phyloP scores from a whole-genome alignment of 2,329 filamentous ascomycete species.

The Fusarium buharicum region DNA sequence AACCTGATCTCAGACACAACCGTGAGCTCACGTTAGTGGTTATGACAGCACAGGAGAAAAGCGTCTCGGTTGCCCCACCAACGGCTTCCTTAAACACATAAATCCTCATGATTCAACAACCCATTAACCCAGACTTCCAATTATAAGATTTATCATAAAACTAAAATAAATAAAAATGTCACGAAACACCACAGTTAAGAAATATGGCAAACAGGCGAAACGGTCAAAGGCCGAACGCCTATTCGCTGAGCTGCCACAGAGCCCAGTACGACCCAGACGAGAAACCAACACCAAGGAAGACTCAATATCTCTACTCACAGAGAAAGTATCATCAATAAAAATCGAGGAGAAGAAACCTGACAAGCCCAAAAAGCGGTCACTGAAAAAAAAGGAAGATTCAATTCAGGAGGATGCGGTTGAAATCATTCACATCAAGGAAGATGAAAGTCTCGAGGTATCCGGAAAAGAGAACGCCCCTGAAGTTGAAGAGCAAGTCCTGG shows the following conservation, averaged over 20 bases:
- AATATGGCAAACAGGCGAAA: slow-evolving; percentile 63
- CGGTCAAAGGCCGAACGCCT: slow-evolving; percentile 60
- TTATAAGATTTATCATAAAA: not conserved
- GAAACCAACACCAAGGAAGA: slow-evolving; percentile 32
- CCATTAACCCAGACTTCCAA: not conserved
- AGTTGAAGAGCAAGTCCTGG: slow-evolving; percentile 8
- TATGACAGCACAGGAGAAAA: not conserved
- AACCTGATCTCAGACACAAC: slow-evolving; percentile 1
- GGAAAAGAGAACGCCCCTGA: slow-evolving; percentile 3
- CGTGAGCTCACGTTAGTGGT: not conserved
- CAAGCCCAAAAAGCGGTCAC: slow-evolving; percentile 30
- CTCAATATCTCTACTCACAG: slow-evolving; percentile 49
- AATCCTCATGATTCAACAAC: not conserved
- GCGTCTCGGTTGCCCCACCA: slow-evolving; percentile 40
- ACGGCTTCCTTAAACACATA: slow-evolving; percentile 22
- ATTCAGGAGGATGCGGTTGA: slow-evolving; percentile 26
- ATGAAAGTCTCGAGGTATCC: not conserved
- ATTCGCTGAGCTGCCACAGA: slow-evolving; percentile 64
- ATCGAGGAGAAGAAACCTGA: slow-evolving; percentile 38
- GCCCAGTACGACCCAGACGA: slow-evolving; percentile 54
- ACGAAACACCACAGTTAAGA: slow-evolving; percentile 55
- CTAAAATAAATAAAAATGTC: slow-evolving; percentile 55
- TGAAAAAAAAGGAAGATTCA: slow-evolving; percentile 9
- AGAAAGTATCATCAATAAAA: slow-evolving; percentile 49
- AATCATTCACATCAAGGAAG: slow-evolving; percentile 6